Base-by-base conservation (phyloP, 202 grass and related monocot species). In the Zoysia matrella region DNA sequence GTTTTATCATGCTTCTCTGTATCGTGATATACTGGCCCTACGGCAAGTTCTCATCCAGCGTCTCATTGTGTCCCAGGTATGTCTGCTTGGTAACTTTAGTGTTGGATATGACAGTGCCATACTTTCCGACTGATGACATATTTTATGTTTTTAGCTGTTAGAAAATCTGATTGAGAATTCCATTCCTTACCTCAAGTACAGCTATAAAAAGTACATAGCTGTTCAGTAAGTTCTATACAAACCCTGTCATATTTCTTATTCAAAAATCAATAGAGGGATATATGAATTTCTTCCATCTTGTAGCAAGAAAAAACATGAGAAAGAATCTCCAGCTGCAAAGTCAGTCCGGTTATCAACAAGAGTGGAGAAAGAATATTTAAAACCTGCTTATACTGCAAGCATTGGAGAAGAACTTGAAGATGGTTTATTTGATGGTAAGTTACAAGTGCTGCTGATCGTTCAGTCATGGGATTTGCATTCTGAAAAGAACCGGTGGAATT, bases 111-210 rank as follows among this genome's bases (percentile, higher is more conserved):
- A 57, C 65, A 14, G 66, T 80, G 10, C 12, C 4, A 22, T 71
- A 47, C 47, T 63, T 7, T 63, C 44, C 62, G 55, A 81, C 53
- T 87, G 65, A 83, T 76, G 58, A 82, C 64, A 52, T 76, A 36
- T 57, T 90, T 67, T 13, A 67, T 64, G 11, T 74, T 73, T 65
- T 70, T 80, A 99, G 96, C 87, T 99, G 54, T 86, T 99, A 49
- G 93, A 99, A 85, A 99, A 99, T 88, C 65, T 99, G 64, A 94
- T 94, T 71, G 93, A 99, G 85, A 99, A 94, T 82, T 95, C 96
- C 71, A 93, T 95, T 85, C 92, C 96, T 30, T 99, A 90, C 84
- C 87, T 99, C 70, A 85, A 92, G 72, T 99, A 99, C 83, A 99
- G 88, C 81, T 95, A 95, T 68, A 99, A 99, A 63, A 99, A 99